phyloP scores from a whole-genome alignment of 345 rosid genomes.

The Toxicodendron radicans region DNA sequence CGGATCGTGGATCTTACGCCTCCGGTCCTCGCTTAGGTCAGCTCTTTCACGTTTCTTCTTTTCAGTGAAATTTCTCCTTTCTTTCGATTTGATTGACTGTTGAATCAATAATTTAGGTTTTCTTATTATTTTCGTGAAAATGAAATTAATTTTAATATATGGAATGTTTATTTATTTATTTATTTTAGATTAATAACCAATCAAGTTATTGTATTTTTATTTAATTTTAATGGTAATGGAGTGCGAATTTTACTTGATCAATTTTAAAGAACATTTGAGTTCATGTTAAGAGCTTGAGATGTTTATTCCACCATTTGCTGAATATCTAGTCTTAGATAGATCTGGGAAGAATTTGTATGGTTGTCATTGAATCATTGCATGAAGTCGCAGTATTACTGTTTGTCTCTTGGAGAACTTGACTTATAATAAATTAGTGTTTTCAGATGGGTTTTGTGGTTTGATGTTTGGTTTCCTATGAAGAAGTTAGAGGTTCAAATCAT shows the following conservation, averaged over 20 bases:
- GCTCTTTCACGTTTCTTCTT: not conserved
- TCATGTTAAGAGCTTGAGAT: too few species aligned
- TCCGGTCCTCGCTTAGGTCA: not conserved
- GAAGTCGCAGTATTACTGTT: too few species aligned
- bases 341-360: not conserved
- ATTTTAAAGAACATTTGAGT: not conserved
- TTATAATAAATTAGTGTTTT: too few species aligned
- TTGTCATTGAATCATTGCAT: too few species aligned
- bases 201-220: not conserved
- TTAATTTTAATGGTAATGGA: too few species aligned
- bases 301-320: too few species aligned
- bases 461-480: too few species aligned
- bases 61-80: not conserved
- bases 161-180: too few species aligned
- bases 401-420: not conserved
- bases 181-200: not conserved
- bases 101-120: not conserved
- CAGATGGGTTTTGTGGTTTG: too few species aligned
- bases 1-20: not conserved
- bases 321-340: not conserved
- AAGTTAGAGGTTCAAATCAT: too few species aligned
- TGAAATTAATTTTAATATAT: too few species aligned
- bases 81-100: not conserved
- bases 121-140: too few species aligned
- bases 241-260: not conserved